These are phyloP conservation scores for Quaeritorhiza haematococci DNA, from an alignment of 371 early-diverging fungal species.

Conservation along the genomic window DNA sequence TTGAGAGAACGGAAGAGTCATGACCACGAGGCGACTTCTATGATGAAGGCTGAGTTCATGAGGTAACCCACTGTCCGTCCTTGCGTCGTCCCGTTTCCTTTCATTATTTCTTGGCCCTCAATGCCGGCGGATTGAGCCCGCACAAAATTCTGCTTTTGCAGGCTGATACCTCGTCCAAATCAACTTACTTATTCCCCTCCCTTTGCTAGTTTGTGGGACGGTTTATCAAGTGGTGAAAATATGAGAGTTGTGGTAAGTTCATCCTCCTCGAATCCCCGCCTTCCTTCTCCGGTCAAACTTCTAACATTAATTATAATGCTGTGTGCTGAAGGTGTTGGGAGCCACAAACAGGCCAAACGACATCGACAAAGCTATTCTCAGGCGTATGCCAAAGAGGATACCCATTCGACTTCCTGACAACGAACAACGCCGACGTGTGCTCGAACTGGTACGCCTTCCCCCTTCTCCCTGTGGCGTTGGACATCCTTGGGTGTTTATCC, in stretches of 20 bases:
- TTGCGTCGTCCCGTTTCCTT: neutral
- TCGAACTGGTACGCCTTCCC: slow-evolving; percentile 59
- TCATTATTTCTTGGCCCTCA: no score
- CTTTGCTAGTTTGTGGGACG: slow-evolving; percentile 84
- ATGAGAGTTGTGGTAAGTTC: slow-evolving; percentile 63
- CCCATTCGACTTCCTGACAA: slow-evolving; percentile 83
- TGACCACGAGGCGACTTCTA: slow-evolving; percentile 92
- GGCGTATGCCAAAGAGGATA: slow-evolving; percentile 95
- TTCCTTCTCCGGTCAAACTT: slow-evolving; percentile 2
- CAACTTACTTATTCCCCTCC: no score
- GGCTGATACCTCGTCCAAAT: no score
- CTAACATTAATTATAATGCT: no score
- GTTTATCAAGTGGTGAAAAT: slow-evolving; percentile 75
- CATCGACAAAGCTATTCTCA: slow-evolving; percentile 90
- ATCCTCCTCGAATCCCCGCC: neutral
- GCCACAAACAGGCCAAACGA: slow-evolving; percentile 98
- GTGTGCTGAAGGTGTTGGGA: slow-evolving; percentile 56
- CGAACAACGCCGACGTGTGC: slow-evolving; percentile 83
- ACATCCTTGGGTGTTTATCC: neutral
- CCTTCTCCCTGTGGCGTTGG: neutral
- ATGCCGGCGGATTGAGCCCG: no score
- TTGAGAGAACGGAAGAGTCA: slow-evolving; percentile 82
- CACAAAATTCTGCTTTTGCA: neutral
- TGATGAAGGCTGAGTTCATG: slow-evolving; percentile 99
- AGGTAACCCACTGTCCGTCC: slow-evolving; percentile 28